A percentile compares a stretch with the other conserved stretches of the same genome.
Conservation (phyloP, 1,139 yeast species). For the Candida sojae region DNA sequence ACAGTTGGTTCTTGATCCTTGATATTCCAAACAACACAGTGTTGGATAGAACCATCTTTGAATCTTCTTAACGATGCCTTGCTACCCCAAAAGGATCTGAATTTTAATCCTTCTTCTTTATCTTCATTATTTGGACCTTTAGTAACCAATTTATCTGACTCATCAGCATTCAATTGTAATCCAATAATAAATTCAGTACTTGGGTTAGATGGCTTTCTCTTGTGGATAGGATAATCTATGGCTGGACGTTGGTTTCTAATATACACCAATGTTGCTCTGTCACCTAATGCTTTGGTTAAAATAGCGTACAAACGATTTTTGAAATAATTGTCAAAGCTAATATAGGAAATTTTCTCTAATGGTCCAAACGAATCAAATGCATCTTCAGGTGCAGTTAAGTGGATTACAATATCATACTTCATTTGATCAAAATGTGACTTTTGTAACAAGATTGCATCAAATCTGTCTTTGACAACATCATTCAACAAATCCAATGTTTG, state of each 20-base stretch:
- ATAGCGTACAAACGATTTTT: conserved; percentile 61
- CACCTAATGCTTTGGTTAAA: conserved; percentile 66
- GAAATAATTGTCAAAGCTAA: conserved; percentile 68
- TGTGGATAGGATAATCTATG: conserved; percentile 49
- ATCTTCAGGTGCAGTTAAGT: conserved; percentile 45
- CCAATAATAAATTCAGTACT: conserved; percentile 56
- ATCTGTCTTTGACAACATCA: conserved; percentile 83
- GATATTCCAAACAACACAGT: conserved; percentile 84
- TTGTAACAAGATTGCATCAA: conserved; percentile 77
- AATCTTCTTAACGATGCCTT: conserved; percentile 86
- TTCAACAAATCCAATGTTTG: conserved; percentile 69
- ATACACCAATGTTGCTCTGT: conserved; percentile 53
- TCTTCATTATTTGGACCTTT: conserved; percentile 78
- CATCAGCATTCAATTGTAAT: conserved; percentile 67
- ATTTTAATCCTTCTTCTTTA: conserved; percentile 57
- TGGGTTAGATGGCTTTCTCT: conserved; percentile 53
- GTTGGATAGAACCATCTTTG: conserved; percentile 84
- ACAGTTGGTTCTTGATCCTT: conserved; percentile 65
- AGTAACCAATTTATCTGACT: conserved; percentile 77
- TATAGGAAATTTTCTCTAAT: conserved; percentile 69
- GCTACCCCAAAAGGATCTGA: conserved; percentile 88
- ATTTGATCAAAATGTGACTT: conserved; percentile 57
- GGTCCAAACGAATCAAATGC: conserved; percentile 59
- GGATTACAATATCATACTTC: conserved; percentile 66
- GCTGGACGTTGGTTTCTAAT: conserved; percentile 30